Evolutionary conservation across 305 asterid species (phyloP).

Genomic region (Solanum hybrid): DNA sequence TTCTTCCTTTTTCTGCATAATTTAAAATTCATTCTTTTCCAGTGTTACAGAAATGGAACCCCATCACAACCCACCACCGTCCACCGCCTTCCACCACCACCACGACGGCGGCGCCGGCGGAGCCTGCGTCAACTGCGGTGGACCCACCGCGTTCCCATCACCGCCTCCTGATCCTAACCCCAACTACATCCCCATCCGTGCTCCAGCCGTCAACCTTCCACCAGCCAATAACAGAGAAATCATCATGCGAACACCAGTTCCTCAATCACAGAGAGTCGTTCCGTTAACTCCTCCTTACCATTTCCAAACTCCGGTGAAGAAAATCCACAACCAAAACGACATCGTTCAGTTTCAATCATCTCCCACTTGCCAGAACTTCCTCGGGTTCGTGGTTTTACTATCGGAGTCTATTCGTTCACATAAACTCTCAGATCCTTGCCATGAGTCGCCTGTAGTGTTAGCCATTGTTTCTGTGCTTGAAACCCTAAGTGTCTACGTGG

Average conservation of each 20-base stretch:
- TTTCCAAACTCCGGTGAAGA: slow-evolving; percentile 48
- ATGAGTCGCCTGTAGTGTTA: slow-evolving; percentile 40
- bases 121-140: slow-evolving; percentile 64
- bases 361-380: slow-evolving; percentile 40
- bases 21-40: neutral
- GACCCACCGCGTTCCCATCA: slow-evolving; percentile 46
- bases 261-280: slow-evolving; percentile 46
- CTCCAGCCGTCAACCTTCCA: slow-evolving; percentile 82
- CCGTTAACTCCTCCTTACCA: slow-evolving; percentile 53
- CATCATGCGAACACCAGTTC: slow-evolving; percentile 84
- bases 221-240: slow-evolving; percentile 51
- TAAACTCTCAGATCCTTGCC: slow-evolving; percentile 63
- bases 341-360: slow-evolving; percentile 53
- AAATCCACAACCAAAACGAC: slow-evolving; percentile 55
- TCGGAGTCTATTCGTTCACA: slow-evolving; percentile 66
- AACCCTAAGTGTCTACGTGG: slow-evolving; percentile 41
- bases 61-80: slow-evolving; percentile 6
- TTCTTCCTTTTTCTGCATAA: neutral
- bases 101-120: slow-evolving; percentile 12
- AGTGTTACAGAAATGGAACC: slow-evolving; percentile 16
- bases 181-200: slow-evolving; percentile 74
- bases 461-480: slow-evolving; percentile 29
- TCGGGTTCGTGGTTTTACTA: slow-evolving; percentile 68
- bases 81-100: slow-evolving; percentile 16
- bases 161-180: slow-evolving; percentile 62